Conservation (phyloP, 441 rosid species). For the Gossypium davidsonii region DNA sequence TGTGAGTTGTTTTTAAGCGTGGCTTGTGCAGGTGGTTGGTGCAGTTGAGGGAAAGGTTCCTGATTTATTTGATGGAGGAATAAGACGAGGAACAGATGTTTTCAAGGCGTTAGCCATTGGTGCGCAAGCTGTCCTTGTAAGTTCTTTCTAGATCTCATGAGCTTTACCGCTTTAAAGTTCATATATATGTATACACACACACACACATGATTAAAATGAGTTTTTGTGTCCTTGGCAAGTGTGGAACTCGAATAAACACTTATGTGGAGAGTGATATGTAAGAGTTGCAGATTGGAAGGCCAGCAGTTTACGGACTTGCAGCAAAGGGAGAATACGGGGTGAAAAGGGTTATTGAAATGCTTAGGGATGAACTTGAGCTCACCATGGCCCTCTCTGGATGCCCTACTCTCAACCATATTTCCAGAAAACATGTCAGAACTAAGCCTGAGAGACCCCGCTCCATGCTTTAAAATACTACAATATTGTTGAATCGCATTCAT, state of each 20-base stretch:
- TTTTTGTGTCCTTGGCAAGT: neutral
- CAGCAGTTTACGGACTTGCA: conserved; percentile 61
- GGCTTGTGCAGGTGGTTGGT: conserved; percentile 50
- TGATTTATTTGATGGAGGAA: conserved; percentile 76
- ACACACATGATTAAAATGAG: neutral
- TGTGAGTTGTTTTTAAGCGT: neutral
- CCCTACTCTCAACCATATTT: conserved; percentile 46
- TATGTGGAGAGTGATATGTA: neutral
- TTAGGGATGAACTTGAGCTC: conserved; percentile 65
- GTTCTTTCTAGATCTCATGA: conserved; percentile 5
- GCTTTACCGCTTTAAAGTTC: neutral
- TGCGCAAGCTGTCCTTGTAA: conserved; percentile 77
- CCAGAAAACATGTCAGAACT: conserved; percentile 50
- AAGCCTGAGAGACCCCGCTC: conserved; percentile 34
- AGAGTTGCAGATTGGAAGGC: conserved; percentile 68
- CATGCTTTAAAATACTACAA: conserved; percentile 27
- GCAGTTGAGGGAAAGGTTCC: conserved; percentile 65
- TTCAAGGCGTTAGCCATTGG: conserved; percentile 90
- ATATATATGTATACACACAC: neutral
- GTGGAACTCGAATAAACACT: neutral
- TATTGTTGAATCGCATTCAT: neutral
- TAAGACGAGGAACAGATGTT: conserved; percentile 77
- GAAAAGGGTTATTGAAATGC: conserved; percentile 52
- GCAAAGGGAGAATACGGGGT: conserved; percentile 70
- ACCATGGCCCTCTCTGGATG: conserved; percentile 84